Conservation (phyloP, 2,329 filamentous ascomycete genomes). For the Fusarium multiceps region DNA sequence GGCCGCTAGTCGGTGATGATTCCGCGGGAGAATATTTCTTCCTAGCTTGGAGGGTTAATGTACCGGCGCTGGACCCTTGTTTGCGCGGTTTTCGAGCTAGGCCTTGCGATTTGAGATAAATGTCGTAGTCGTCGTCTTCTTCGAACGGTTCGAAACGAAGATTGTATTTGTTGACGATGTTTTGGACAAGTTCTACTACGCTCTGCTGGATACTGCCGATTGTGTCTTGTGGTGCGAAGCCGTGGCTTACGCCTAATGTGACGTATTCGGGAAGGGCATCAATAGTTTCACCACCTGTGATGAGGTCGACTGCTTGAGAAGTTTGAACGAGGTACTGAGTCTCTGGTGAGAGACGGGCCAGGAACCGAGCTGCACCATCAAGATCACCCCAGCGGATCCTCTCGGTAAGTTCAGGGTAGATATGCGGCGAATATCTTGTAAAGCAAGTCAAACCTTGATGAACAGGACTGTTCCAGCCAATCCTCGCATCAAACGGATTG, state of each 20-base stretch:
- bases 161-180: background rate
- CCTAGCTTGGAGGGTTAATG: background rate
- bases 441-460: conserved; percentile 66
- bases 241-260: conserved; percentile 67
- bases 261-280: conserved; percentile 74
- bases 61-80: background rate
- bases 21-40: background rate
- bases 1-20: background rate
- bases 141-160: conserved; percentile 11
- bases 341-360: conserved; percentile 30
- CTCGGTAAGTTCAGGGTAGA: conserved; percentile 54
- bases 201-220: conserved; percentile 2
- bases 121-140: conserved; percentile 4
- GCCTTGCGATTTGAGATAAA: background rate
- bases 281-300: conserved; percentile 70
- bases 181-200: background rate
- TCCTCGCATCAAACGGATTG: conserved; percentile 61
- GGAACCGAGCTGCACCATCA: conserved; percentile 40
- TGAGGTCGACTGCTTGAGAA: conserved; percentile 68
- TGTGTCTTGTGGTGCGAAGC: conserved; percentile 31
- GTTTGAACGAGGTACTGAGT: conserved; percentile 67
- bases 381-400: conserved; percentile 46
- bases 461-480: conserved; percentile 62
- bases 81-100: background rate
- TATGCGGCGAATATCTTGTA: conserved; percentile 63